Percentiles rank a stretch among this genome's conserved stretches.
These are phyloP conservation scores for Suillus plorans DNA, from an alignment of 768 basidiomycete genomes.

Conservation along the genomic window DNA sequence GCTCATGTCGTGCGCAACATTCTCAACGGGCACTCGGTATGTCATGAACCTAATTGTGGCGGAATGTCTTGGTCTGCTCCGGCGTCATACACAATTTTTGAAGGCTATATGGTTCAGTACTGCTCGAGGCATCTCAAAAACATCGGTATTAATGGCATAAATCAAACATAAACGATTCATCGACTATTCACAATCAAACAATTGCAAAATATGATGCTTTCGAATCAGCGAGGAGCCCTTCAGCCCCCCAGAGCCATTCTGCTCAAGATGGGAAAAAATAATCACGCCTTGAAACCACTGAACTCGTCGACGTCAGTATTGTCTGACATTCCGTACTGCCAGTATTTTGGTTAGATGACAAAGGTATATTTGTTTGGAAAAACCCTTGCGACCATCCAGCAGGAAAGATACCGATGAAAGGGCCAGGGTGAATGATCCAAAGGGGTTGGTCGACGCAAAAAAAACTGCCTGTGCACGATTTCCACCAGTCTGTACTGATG, in stretches of 20 bases:
- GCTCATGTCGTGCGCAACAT: not conserved
- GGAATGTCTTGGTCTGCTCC: too few species aligned
- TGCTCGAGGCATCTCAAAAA: not conserved
- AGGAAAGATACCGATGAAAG: slow-evolving; percentile 32
- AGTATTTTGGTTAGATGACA: not conserved
- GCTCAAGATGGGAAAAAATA: not conserved
- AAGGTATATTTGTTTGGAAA: not conserved
- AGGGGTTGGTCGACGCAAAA: slow-evolving; percentile 34
- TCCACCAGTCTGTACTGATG: slow-evolving; percentile 40
- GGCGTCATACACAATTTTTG: not conserved
- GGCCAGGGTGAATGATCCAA: slow-evolving; percentile 37
- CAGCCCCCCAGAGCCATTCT: slow-evolving; percentile 21
- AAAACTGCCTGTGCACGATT: slow-evolving; percentile 36
- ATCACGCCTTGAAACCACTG: not conserved
- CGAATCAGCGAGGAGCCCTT: not conserved
- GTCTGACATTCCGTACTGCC: not conserved
- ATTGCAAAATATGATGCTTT: not conserved
- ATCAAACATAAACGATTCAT: not conserved
- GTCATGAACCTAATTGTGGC: not conserved
- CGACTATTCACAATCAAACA: not conserved
- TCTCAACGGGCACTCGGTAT: not conserved
- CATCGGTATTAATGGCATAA: not conserved
- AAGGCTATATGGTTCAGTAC: not conserved
- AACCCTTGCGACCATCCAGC: slow-evolving; percentile 34
- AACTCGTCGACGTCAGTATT: not conserved